phyloP scores from a whole-genome alignment of 2,329 filamentous ascomycete species.

The Xylaria digitata region DNA sequence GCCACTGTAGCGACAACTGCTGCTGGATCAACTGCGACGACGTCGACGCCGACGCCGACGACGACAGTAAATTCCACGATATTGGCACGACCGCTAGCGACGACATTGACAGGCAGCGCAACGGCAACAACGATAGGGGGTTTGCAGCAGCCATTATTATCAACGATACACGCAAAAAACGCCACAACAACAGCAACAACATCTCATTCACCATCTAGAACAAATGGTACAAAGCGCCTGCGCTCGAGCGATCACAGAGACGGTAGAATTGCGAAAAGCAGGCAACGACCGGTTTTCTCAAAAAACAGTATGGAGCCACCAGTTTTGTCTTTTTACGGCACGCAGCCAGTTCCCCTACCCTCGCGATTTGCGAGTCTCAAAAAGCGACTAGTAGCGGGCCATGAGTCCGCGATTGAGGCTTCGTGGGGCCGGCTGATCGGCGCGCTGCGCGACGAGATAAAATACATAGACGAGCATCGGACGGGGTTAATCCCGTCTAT shows the following conservation, averaged over 20 bases:
- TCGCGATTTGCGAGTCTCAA: conserved; percentile 68
- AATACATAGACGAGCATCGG: conserved; percentile 63
- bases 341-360: conserved; percentile 68
- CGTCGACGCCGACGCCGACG: conserved; percentile 24
- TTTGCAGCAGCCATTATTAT: conserved; percentile 17
- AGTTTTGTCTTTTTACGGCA: conserved; percentile 67
- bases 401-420: conserved; percentile 65
- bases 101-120: conserved; percentile 24
- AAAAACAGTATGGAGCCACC: conserved; percentile 59
- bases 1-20: conserved; percentile 33
- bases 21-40: conserved; percentile 29
- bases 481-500: conserved; percentile 67
- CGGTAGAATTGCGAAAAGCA: conserved; percentile 48
- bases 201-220: conserved; percentile 15
- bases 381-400: conserved; percentile 63
- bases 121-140: conserved; percentile 13
- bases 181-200: not conserved
- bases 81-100: conserved; percentile 24
- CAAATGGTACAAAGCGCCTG: conserved; percentile 47
- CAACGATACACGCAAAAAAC: conserved; percentile 13
- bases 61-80: conserved; percentile 20
- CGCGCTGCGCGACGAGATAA: conserved; percentile 63
- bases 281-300: conserved; percentile 48
- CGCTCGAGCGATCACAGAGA: conserved; percentile 49
- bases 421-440: conserved; percentile 66